These are phyloP conservation scores for Apiospora hydei DNA, from an alignment of 2,329 filamentous ascomycete genomes.

Conservation along the genomic window DNA sequence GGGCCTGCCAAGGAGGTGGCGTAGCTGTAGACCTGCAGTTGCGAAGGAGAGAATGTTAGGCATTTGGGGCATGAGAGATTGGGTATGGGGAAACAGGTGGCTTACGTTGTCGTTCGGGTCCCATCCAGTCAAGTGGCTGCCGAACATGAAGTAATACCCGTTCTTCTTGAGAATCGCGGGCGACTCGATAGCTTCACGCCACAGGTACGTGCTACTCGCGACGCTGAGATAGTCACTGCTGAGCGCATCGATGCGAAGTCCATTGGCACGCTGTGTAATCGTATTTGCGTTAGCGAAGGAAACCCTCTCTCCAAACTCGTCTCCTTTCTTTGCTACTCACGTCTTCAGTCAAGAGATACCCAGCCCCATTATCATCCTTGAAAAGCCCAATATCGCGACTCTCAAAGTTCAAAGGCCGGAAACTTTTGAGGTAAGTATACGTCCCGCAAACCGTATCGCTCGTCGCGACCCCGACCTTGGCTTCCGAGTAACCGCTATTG, in stretches of 20 bases:
- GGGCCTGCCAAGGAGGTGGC: conserved; percentile 63
- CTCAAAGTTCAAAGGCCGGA: conserved; percentile 56
- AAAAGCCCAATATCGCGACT: conserved; percentile 67
- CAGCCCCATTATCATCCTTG: conserved; percentile 67
- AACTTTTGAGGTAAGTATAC: conserved; percentile 53
- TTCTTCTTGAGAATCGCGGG: conserved; percentile 69
- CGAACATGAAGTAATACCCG: conserved; percentile 71
- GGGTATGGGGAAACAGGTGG: no score
- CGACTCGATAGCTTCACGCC: conserved; percentile 63
- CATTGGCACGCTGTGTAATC: conserved; percentile 56
- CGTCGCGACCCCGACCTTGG: conserved; percentile 69
- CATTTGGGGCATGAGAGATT: not conserved
- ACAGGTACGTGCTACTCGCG: conserved; percentile 56
- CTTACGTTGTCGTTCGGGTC: conserved; percentile 68
- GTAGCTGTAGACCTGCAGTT: conserved; percentile 57
- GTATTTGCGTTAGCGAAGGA: not conserved
- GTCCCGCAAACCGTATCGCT: conserved; percentile 65
- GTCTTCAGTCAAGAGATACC: conserved; percentile 69
- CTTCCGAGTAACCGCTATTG: conserved; percentile 65
- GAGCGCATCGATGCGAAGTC: conserved; percentile 64
- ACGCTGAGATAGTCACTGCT: conserved; percentile 64
- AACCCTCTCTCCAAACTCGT: not conserved
- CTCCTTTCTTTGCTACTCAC: conserved; percentile 45
- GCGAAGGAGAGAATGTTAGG: conserved; percentile 26
- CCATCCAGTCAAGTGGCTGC: conserved; percentile 63